Base-by-base conservation (phyloP, 129 eudicot genomes). In the Sambucus nigra region DNA sequence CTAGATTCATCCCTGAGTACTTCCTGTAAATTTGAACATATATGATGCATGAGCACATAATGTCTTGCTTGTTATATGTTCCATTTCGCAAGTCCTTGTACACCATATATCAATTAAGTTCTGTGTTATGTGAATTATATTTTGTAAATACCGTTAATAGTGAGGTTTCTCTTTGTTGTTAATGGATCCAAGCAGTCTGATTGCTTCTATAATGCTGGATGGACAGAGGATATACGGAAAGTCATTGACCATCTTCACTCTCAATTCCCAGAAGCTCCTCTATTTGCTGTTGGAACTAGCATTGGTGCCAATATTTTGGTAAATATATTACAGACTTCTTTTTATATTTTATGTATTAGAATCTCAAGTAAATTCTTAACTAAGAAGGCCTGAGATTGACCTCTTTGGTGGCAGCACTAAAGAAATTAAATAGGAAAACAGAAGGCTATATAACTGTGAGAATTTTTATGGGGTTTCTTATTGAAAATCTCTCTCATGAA, bases 241-340 rank as follows among this genome's bases (percentile, higher is more conserved):
- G 80, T 92, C 16, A 71, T 82, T 33, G 68, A 75, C 21, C 84
- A 82, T 68, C 63, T 92, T 72, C 91, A 83, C 39, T 35, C 54
- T 47, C 82, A 67, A 51, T 74, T 75, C 53, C 85, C 84, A 0
- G 80, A 68, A 11, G 83, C 80, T 70, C 96, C 99, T 66, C 64
- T 92, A 51, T 92, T 73, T 63, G 69, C 68, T 42, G 78, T 86
- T 58, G 99, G 99, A 63, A 92, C 99, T 24, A 92, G 99, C 70
- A 84, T 92, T 57, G 99, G 99, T 45, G 99, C 99, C 72, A 92
- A 92, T 69, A 69, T 92, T 63, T 66, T 92, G 99, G 99, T 92
- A 80, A 16, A 61, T 23, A 25, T 49, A 14, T 9, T 47, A 23
- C 51, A 27, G 3, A 35, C 54, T 45, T 39, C 25, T 44, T 14